phyloP scores from a whole-genome alignment of 75 land plant genomes.

The Picea sitchensis region DNA sequence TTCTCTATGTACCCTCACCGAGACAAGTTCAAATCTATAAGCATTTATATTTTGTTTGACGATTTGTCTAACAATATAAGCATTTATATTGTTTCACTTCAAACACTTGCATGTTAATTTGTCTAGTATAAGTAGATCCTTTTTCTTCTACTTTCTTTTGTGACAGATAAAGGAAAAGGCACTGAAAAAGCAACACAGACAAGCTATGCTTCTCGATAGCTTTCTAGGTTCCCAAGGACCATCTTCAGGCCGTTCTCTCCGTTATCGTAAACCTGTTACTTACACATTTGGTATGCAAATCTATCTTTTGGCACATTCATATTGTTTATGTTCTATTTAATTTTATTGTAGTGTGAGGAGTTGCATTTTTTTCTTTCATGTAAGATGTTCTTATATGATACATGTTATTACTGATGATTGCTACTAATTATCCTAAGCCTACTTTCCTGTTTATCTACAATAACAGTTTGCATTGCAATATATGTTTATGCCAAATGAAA shows the following conservation, averaged over 20 bases:
- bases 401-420: no score
- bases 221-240: constrained; percentile 54
- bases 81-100: background rate
- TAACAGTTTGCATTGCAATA: no score
- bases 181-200: constrained; percentile 91
- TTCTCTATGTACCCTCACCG: background rate
- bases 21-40: background rate
- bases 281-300: constrained; percentile 83
- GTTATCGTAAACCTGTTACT: constrained; percentile 96
- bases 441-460: no score
- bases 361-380: no score
- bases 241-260: constrained; percentile 71
- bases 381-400: no score
- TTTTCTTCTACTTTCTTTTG: constrained; percentile 8
- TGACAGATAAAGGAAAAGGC: constrained; percentile 81
- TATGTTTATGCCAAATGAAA: no score
- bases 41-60: background rate
- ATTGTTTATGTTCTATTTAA: background rate
- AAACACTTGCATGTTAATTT: background rate
- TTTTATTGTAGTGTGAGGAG: background rate
- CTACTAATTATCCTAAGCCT: no score
- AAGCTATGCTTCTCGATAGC: constrained; percentile 86
- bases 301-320: background rate
- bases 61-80: background rate
- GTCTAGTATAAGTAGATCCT: background rate